phyloP scores from a whole-genome alignment of 441 rosid genomes.

The Gossypium trilobum region DNA sequence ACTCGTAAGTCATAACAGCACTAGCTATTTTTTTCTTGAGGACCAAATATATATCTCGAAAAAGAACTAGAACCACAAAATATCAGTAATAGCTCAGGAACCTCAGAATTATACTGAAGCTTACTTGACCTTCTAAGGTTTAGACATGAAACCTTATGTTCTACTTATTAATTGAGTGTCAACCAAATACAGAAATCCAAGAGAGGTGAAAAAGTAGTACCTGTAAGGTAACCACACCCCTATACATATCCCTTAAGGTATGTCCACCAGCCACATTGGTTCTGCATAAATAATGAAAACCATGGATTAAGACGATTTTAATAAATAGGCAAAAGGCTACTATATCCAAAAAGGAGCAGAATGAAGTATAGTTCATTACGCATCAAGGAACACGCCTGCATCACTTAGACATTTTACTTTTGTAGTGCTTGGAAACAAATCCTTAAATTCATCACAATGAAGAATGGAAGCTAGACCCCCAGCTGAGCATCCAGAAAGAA shows the following conservation, averaged over 20 bases:
- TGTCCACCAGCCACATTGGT: slow-evolving; percentile 34
- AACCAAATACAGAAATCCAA: neutral
- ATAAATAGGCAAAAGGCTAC: neutral
- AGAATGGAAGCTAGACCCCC: slow-evolving; percentile 43
- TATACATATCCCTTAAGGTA: slow-evolving; percentile 29
- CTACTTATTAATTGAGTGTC: neutral
- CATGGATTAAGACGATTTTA: slow-evolving; percentile 7
- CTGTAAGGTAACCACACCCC: slow-evolving; percentile 36
- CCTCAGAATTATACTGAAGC: neutral
- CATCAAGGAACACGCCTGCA: slow-evolving; percentile 40
- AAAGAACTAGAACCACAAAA: neutral
- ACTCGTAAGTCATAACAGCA: neutral
- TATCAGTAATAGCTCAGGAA: neutral
- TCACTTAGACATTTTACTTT: slow-evolving; percentile 46
- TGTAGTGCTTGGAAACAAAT: slow-evolving; percentile 23
- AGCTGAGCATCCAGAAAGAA: slow-evolving; percentile 49
- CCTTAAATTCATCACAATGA: slow-evolving; percentile 38
- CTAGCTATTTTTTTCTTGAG: neutral
- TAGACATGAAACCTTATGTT: neutral
- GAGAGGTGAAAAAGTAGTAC: slow-evolving; percentile 12
- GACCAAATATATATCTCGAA: neutral
- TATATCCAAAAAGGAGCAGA: neutral
- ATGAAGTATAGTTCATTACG: slow-evolving; percentile 20
- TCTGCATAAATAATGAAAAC: slow-evolving; percentile 19
- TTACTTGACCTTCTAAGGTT: neutral